Percentiles rank a stretch among this genome's conserved stretches.
Conservation (phyloP, 768 basidiomycete species). For the Hypholoma fasciculare region DNA sequence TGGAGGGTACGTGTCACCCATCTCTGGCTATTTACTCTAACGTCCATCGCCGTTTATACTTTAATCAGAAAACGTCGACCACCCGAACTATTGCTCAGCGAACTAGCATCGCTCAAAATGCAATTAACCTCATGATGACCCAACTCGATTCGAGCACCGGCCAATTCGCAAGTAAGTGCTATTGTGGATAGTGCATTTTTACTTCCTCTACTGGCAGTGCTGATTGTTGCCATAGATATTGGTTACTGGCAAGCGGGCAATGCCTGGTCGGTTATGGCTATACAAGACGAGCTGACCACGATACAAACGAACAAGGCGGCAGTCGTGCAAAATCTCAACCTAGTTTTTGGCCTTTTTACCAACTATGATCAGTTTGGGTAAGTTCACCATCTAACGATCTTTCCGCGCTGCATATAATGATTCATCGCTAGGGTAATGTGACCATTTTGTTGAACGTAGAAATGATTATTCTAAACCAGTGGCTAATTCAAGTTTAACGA, state of each 20-base stretch:
- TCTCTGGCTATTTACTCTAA: not conserved
- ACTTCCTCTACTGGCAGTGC: not conserved
- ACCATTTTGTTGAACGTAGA: too few relatives aligned
- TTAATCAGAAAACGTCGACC: slow-evolving; percentile 40
- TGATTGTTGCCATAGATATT: slow-evolving; percentile 31
- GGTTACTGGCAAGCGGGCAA: slow-evolving; percentile 57
- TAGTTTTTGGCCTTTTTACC: slow-evolving; percentile 34
- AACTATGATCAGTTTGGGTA: slow-evolving; percentile 46
- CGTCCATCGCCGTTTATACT: not conserved
- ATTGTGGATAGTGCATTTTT: not conserved
- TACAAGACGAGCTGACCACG: slow-evolving; percentile 41
- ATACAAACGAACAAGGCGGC: slow-evolving; percentile 34
- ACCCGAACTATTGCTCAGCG: slow-evolving; percentile 36
- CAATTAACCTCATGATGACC: slow-evolving; percentile 40
- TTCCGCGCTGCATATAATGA: too few relatives aligned
- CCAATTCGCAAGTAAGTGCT: slow-evolving; percentile 11
- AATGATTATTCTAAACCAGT: not conserved
- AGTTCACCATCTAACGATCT: slow-evolving; percentile 6
- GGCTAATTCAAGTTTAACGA: slow-evolving; percentile 39
- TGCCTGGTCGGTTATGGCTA: slow-evolving; percentile 50
- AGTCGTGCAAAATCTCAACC: slow-evolving; percentile 41
- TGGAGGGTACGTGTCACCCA: slow-evolving; percentile 39
- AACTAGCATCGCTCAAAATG: slow-evolving; percentile 40
- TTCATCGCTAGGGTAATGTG: too few relatives aligned
- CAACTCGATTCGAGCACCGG: slow-evolving; percentile 28